Evolutionary conservation across 305 asterid genomes (phyloP).

Genomic region (Fraxinus latifolia): DNA sequence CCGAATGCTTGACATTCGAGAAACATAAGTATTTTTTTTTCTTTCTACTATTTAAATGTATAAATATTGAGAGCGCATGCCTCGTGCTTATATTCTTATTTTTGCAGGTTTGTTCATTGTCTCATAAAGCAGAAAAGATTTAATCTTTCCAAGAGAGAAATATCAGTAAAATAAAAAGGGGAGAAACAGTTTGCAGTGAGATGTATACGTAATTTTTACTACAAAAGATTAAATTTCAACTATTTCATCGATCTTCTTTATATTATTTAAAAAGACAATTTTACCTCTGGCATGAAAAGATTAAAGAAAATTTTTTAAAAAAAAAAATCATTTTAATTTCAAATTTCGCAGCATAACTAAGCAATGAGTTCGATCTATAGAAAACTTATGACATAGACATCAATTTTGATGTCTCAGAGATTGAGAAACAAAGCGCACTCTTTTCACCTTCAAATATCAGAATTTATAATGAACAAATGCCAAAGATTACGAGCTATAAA

Average conservation of each 20-base stretch:
- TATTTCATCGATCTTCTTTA: neutral
- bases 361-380: neutral
- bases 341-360: neutral
- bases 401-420: neutral
- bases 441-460: neutral
- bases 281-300: neutral
- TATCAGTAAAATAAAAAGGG: neutral
- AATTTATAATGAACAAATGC: neutral
- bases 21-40: neutral
- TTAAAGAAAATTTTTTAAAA: neutral
- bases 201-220: neutral
- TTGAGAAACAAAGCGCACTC: neutral
- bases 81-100: neutral
- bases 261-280: neutral
- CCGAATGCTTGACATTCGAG: neutral
- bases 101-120: neutral
- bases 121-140: neutral
- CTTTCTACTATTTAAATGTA: neutral
- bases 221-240: neutral
- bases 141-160: neutral
- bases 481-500: neutral
- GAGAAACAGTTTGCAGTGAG: neutral
- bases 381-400: neutral
- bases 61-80: neutral
- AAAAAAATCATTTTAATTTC: neutral